Evolutionary conservation across 805 yeast species (phyloP), one percentile per base, ranked within the genome.

Genomic region (Candida ovalis): DNA sequence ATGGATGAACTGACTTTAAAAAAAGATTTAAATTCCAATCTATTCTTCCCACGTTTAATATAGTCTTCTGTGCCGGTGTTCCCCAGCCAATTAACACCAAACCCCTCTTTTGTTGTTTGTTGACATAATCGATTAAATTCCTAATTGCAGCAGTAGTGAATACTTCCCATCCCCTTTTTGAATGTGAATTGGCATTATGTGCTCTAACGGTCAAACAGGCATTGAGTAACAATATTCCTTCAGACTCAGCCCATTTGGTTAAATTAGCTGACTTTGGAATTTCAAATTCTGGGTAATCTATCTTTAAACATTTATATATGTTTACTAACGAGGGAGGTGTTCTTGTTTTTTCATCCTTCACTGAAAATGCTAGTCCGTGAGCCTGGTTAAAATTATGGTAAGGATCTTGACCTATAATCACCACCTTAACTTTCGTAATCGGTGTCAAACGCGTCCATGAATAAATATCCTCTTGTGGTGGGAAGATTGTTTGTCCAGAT

Each of bases 361-460:
- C 98, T 19, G 95, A 86, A 58, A 94, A 94, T 3, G 99, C 98
- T 25, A 94, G 70, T 0, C 99, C 99, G 61, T 94, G 99, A 0
- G 99, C 99, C 66, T 94, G 99, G 63, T 87, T 86, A 57, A 68
- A 67, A 64, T 90, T 89, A 66, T 94, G 99, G 64, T 94, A 94
- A 0, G 99, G 99, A 64, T 94, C 99, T 65, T 94, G 99, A 1
- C 99, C 99, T 40, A 94, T 71, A 12, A 94, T 77, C 1, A 94
- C 76, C 24, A 92, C 94, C 59, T 81, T 83, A 18, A 90, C 86
- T 3, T 77, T 64, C 3, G 80, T 71, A 19, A 92, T 70, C 0
- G 96, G 96, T 0, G 98, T 89, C 17, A 83, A 73, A 28, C 89
- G 77, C 2, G 95, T 83, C 97, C 98, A 94, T 0, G 97, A 88